Conservation (phyloP, 306 rosid species). For the Lotus japonicus region DNA sequence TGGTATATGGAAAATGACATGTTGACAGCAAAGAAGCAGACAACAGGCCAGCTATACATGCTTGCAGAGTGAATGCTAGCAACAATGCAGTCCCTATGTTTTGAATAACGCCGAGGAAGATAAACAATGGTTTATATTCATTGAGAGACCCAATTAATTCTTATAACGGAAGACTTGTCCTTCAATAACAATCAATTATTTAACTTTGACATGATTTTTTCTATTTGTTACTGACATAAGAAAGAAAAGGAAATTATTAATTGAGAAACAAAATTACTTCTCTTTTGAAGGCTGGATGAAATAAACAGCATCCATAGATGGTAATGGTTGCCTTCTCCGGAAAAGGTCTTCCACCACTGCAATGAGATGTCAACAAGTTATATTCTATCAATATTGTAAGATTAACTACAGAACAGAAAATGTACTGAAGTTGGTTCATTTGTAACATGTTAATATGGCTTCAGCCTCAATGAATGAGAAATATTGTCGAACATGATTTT, state of each 20-base stretch:
- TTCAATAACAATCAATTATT: neutral
- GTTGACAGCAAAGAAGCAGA: neutral
- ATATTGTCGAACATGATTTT: neutral
- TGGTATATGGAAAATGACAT: neutral
- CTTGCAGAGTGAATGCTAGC: neutral
- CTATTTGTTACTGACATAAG: neutral
- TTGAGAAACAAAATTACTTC: constrained; percentile 48
- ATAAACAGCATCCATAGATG: constrained; percentile 87
- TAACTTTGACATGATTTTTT: constrained; percentile 1
- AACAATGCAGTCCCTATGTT: neutral
- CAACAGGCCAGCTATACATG: neutral
- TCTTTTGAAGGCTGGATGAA: constrained; percentile 87
- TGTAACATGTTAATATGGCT: constrained; percentile 5
- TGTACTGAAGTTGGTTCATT: neutral
- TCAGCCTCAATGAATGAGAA: constrained; percentile 3
- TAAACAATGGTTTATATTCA: neutral
- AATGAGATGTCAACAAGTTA: constrained; percentile 20
- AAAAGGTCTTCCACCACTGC: constrained; percentile 98
- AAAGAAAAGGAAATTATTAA: neutral
- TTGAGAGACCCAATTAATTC: neutral
- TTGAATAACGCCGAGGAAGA: neutral
- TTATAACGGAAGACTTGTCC: neutral
- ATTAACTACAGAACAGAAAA: neutral
- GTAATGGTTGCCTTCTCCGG: constrained; percentile 93
- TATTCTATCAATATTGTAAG: constrained; percentile 14